Percentiles rank a stretch among this genome's conserved stretches.
phyloP scores from a whole-genome alignment of 1,284 basidiomycete genomes.

The Pseudozyma tsukubaensis region DNA sequence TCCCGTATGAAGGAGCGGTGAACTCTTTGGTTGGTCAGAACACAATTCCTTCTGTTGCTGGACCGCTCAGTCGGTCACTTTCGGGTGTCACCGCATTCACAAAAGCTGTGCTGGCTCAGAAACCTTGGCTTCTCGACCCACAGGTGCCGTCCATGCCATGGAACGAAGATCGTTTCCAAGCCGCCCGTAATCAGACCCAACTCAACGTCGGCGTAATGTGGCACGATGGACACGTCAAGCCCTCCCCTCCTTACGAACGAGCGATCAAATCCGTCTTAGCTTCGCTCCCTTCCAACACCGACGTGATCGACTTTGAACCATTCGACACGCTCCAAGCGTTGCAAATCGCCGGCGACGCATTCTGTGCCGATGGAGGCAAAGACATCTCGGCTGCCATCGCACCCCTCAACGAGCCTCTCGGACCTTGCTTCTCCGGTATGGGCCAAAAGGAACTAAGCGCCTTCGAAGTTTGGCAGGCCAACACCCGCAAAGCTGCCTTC shows the following conservation, averaged over 20 bases:
- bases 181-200: slow-evolving; percentile 33
- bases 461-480: slow-evolving; percentile 74
- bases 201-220: slow-evolving; percentile 67
- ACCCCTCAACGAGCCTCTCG: slow-evolving; percentile 57
- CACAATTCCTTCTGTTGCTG: slow-evolving; percentile 78
- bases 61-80: slow-evolving; percentile 76
- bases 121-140: slow-evolving; percentile 80
- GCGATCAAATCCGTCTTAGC: slow-evolving; percentile 65
- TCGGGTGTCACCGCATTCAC: slow-evolving; percentile 76
- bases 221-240: slow-evolving; percentile 69
- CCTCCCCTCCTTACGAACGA: slow-evolving; percentile 68
- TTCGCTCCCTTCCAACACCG: slow-evolving; percentile 54
- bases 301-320: slow-evolving; percentile 52
- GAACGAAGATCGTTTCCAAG: slow-evolving; percentile 75
- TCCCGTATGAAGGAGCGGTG: slow-evolving; percentile 76
- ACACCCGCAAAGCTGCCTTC: slow-evolving; percentile 69
- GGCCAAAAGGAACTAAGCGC: slow-evolving; percentile 65
- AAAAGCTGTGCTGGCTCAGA: slow-evolving; percentile 73
- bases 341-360: slow-evolving; percentile 59
- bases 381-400: slow-evolving; percentile 49
- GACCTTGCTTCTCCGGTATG: slow-evolving; percentile 29
- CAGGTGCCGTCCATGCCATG: slow-evolving; percentile 76
- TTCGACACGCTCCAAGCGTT: slow-evolving; percentile 56
- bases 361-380: slow-evolving; percentile 58
- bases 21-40: slow-evolving; percentile 73